Percentiles rank a stretch among this genome's conserved stretches.
phyloP scores from a whole-genome alignment of 2,329 filamentous ascomycete species.

The Cercospora sp. region DNA sequence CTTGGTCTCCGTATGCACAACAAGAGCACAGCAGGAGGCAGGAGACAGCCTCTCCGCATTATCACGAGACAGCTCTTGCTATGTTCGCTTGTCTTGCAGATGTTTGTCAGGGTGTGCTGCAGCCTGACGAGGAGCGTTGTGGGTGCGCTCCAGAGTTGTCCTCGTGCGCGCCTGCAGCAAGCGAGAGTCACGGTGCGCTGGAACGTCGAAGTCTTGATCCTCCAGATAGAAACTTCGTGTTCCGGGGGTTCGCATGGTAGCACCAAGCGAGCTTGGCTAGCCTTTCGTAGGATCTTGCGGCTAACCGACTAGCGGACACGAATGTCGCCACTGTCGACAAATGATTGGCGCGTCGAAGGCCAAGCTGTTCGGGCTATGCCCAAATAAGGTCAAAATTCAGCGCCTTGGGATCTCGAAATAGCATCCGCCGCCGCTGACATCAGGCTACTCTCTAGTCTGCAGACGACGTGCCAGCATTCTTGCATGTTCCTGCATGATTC shows the following conservation, averaged over 20 bases:
- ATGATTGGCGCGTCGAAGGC: not conserved
- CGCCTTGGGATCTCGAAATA: slow-evolving; percentile 2
- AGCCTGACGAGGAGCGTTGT: not conserved
- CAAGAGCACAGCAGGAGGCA: not conserved
- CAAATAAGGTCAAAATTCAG: not conserved
- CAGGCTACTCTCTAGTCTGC: slow-evolving; percentile 1
- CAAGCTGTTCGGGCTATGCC: not conserved
- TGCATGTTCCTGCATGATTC: slow-evolving; percentile 8
- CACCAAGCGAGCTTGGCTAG: not conserved
- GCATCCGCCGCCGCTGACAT: slow-evolving; percentile 9
- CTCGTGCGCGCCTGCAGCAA: not conserved
- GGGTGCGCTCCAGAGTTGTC: not conserved
- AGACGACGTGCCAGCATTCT: not conserved
- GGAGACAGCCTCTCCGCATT: not conserved
- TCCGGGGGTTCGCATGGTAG: not conserved
- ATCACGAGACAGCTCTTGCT: not conserved
- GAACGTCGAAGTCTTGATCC: not conserved
- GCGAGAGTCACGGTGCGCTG: not conserved
- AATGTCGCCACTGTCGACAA: slow-evolving; percentile 6
- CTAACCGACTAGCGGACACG: not conserved
- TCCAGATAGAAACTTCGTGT: not conserved
- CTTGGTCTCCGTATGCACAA: not conserved
- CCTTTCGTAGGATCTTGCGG: not conserved
- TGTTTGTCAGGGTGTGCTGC: not conserved
- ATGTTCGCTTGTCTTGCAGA: not conserved